Evolutionary conservation across 768 basidiomycete species (phyloP).

Genomic region (Pleurotus djamor): DNA sequence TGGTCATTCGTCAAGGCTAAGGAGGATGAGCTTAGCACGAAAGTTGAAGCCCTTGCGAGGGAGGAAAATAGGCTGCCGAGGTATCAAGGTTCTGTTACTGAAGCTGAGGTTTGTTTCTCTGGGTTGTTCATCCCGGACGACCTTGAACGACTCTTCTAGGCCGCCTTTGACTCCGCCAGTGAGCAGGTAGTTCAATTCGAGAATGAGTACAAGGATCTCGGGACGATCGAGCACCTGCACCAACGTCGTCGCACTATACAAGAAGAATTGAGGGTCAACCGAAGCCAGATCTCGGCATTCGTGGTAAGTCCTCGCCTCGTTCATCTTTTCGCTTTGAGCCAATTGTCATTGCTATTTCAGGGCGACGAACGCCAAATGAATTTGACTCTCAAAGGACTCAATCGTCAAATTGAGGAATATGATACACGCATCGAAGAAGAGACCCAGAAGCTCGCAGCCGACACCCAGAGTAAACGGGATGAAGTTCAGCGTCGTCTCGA

Average conservation of each 20-base stretch:
- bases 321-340: not conserved
- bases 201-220: conserved; percentile 23
- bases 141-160: not conserved
- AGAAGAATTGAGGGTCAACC: conserved; percentile 44
- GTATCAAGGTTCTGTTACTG: conserved; percentile 28
- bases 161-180: no score
- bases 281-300: conserved; percentile 35
- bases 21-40: conserved; percentile 45
- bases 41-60: conserved; percentile 33
- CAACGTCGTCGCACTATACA: conserved; percentile 43
- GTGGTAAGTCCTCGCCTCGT: conserved; percentile 31
- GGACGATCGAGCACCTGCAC: conserved; percentile 28
- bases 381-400: conserved; percentile 26
- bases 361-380: conserved; percentile 51
- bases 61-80: conserved; percentile 31
- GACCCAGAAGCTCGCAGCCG: conserved; percentile 46
- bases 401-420: conserved; percentile 33
- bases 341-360: conserved; percentile 24
- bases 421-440: conserved; percentile 52
- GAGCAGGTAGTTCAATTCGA: conserved; percentile 28
- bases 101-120: conserved; percentile 27
- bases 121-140: not conserved
- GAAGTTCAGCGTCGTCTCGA: conserved; percentile 52
- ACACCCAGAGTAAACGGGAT: conserved; percentile 63
- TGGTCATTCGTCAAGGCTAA: conserved; percentile 85